These are phyloP conservation scores for Persicaria tinctoria DNA, from an alignment of 148 eudicot genomes.

Conservation along the genomic window DNA sequence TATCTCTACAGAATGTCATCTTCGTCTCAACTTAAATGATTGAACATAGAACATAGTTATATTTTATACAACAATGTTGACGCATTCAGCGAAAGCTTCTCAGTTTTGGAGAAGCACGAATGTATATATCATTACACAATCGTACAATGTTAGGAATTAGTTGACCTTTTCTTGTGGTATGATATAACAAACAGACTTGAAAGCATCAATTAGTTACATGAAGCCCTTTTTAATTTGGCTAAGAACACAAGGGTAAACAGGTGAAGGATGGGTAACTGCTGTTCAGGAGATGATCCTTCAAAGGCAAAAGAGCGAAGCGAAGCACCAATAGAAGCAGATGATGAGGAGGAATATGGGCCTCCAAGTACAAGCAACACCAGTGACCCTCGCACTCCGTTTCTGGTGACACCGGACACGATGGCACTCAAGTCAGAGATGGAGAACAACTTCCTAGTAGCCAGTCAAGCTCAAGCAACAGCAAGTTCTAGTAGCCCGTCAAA, in stretches of 20 bases:
- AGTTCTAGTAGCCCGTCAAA: slow-evolving; percentile 7
- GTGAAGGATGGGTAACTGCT: slow-evolving; percentile 5
- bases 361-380: not conserved
- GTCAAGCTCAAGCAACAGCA: not conserved
- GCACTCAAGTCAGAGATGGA: slow-evolving; percentile 8
- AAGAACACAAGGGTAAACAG: too few relatives aligned
- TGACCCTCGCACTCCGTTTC: slow-evolving; percentile 13
- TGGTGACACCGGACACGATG: slow-evolving; percentile 14
- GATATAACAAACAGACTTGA: not conserved
- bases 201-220: not conserved
- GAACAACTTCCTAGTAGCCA: not conserved
- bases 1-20: too few relatives aligned
- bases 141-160: not conserved
- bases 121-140: not conserved
- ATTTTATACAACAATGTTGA: too few relatives aligned
- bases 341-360: not conserved
- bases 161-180: too few relatives aligned
- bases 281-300: not conserved
- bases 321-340: not conserved
- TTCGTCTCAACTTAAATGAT: too few relatives aligned
- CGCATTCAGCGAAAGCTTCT: not conserved
- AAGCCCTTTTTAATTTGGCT: not conserved
- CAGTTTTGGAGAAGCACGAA: not conserved
- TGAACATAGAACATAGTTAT: too few relatives aligned
- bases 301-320: not conserved